Evolutionary conservation across 73 alveolate species (phyloP).

Genomic region (Loxodes magnus): DNA sequence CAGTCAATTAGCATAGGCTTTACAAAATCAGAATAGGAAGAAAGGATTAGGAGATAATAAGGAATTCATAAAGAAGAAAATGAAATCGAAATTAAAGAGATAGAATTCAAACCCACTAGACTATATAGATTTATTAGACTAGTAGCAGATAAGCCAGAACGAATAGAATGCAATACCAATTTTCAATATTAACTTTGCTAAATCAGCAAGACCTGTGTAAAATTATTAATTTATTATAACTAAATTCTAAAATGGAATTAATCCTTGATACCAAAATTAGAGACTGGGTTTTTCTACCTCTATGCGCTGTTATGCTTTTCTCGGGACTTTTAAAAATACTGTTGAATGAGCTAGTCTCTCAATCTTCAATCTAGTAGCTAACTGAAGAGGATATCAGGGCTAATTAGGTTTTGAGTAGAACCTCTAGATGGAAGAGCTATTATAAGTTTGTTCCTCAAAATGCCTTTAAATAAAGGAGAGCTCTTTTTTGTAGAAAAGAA

Average conservation of each 20-base stretch:
- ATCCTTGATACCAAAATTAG: conserved; percentile 6
- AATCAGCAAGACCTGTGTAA: no score
- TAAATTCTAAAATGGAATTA: conserved; percentile 7
- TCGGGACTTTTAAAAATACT: conserved; percentile 2
- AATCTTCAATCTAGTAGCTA: neutral
- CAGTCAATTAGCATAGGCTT: no score
- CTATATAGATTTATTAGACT: no score
- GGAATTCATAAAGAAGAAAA: no score
- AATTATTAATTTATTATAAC: no score
- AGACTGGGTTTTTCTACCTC: conserved; percentile 13
- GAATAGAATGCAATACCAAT: no score
- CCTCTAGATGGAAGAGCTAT: neutral
- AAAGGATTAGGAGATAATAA: no score
- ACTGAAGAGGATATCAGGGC: conserved; percentile 3
- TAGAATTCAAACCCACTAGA: no score
- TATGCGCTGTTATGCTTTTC: neutral
- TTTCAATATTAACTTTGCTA: no score
- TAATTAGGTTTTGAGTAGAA: neutral
- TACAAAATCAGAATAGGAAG: no score
- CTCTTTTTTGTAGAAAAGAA: neutral
- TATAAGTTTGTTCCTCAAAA: neutral
- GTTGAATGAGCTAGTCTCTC: neutral
- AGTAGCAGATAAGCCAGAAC: no score
- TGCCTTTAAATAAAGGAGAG: neutral
- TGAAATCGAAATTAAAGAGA: no score